Base-by-base conservation (phyloP, 768 basidiomycete genomes). In the Leucocoprinus leucothites region DNA sequence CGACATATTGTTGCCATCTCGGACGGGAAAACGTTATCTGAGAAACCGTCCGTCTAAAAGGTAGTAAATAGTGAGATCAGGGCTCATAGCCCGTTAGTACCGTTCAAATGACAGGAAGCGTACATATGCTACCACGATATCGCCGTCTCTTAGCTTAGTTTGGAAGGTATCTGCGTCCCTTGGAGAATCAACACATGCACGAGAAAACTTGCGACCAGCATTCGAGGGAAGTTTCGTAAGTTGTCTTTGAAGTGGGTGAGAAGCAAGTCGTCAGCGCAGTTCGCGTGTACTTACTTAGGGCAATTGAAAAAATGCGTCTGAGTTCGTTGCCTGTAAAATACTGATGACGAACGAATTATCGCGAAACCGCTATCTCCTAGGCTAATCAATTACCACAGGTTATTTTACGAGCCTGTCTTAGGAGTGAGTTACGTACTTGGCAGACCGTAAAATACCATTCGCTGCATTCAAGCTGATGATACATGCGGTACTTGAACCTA, bases 401-500 rank as follows among this genome's bases (percentile, higher is more conserved):
- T 21, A 52, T n/a, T 48, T 60, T 8, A 57, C 18, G 48, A 16
- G 40, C 31, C 7, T 2, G 25, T 48, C 18, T 11, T 25, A 53
- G 24, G 26, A 59, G 54, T 42, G 57, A 51, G 45, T 47, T 22
- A 72, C 82, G 61, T 65, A 91, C 90, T 90, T 92, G 54, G 89
- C 87, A 21, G 89, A 82, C 48, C 87, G 86, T 54, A 93, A 73
- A 42, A 86, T 58, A 14, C 90, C 90, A 1, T 86, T 87, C 16
- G 86, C 80, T 8, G 87, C 78, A 63, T 92, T 91, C 52, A 93
- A 67, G 51, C 80, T 89, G 35, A 91, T 64, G 22, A 93, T 69
- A 62, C 88, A 90, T 31, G 89, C 90, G 0, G 91, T 94, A 65
- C 91, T 93, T 9, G 91, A 91, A 53, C 91, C 91, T 93, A 47